Evolutionary conservation across 768 basidiomycete genomes (phyloP).

Genomic region (Pleurotus ostreatus): DNA sequence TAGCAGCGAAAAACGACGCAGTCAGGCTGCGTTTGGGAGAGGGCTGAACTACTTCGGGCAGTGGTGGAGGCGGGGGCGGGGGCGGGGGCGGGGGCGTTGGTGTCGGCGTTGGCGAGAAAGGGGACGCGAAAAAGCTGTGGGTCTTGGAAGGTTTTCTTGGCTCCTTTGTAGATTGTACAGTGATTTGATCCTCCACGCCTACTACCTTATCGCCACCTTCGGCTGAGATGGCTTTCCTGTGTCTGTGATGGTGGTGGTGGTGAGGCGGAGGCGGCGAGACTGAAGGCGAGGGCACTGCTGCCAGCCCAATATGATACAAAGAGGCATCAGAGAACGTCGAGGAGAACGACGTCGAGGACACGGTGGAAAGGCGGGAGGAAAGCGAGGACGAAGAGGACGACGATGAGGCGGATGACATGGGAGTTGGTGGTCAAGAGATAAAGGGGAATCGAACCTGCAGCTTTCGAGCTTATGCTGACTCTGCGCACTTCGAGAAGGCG

Average conservation of each 20-base stretch:
- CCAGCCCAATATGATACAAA: constrained; percentile 16
- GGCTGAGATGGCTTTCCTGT: neutral
- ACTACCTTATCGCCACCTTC: neutral
- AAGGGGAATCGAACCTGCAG: too few relatives aligned
- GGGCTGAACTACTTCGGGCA: constrained; percentile 3
- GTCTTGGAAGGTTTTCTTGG: constrained; percentile 32
- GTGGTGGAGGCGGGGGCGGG: constrained; percentile 9
- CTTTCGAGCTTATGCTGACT: too few relatives aligned
- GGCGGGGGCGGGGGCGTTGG: constrained; percentile 16
- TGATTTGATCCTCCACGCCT: neutral
- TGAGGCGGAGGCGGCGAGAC: constrained; percentile 7
- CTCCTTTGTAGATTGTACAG: neutral
- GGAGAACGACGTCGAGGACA: constrained; percentile 28
- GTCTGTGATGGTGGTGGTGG: neutral
- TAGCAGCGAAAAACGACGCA: constrained; percentile 24
- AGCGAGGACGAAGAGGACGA: constrained; percentile 23
- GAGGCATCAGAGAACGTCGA: constrained; percentile 36
- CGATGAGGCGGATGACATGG: constrained; percentile 12
- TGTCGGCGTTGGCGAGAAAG: constrained; percentile 33
- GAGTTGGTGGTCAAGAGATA: neutral
- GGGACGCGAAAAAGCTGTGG: constrained; percentile 42
- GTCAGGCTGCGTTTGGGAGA: constrained; percentile 21
- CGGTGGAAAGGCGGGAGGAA: constrained; percentile 19
- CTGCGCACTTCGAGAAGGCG: too few relatives aligned
- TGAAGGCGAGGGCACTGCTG: constrained; percentile 24